A percentile compares a stretch with the other conserved stretches of the same genome.
Evolutionary conservation across 116 monocot genomes (phyloP).

Genomic region (Posidonia oceanica): DNA sequence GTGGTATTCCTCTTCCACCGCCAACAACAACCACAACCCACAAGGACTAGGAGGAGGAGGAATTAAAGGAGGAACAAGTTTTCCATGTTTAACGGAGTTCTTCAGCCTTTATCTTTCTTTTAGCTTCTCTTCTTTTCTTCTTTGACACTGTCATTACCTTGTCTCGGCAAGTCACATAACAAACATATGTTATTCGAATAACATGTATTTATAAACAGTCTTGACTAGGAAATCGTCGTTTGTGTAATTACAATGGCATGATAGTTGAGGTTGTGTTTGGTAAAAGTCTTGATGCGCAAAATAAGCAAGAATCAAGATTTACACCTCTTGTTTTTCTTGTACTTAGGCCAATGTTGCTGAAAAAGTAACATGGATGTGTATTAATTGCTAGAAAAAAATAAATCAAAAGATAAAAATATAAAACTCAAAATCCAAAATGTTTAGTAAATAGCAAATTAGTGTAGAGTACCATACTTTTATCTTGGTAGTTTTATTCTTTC

Average conservation of each 20-base stretch:
- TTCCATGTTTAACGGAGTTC: neutral
- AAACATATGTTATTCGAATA: no score
- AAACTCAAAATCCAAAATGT: neutral
- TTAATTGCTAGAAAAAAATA: neutral
- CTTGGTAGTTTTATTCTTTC: conserved; percentile 50
- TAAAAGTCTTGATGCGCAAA: no score
- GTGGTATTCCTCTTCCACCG: no score
- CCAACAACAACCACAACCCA: no score
- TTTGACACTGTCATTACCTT: conserved; percentile 84
- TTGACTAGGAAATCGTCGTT: no score
- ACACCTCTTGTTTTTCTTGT: no score
- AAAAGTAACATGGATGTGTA: neutral
- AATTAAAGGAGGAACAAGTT: no score
- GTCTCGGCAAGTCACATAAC: conserved; percentile 34
- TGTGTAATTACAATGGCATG: no score
- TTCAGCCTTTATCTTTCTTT: conserved; percentile 88
- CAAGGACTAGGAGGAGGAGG: no score
- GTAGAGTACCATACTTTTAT: conserved; percentile 36
- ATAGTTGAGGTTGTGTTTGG: no score
- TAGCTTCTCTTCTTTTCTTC: conserved; percentile 85
- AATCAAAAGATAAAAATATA: neutral
- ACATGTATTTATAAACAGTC: no score
- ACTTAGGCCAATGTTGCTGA: conserved; percentile 51
- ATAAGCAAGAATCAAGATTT: no score
- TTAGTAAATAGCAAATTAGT: neutral